These are phyloP conservation scores for Phaffia tasmanica DNA, from an alignment of 768 basidiomycete genomes.

Conservation along the genomic window DNA sequence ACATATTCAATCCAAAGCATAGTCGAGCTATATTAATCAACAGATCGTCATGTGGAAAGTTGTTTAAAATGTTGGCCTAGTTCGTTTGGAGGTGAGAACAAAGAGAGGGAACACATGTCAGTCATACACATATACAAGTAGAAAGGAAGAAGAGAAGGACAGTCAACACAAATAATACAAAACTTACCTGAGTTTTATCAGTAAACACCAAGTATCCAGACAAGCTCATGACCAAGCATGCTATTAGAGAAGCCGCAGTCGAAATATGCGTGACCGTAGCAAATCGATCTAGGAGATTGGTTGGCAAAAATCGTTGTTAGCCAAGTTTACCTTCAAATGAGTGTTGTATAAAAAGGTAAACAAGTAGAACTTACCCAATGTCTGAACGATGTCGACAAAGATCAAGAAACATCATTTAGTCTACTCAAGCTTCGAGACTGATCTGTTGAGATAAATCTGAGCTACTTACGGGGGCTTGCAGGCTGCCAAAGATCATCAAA, in stretches of 20 bases:
- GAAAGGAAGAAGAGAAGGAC: not conserved
- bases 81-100: not conserved
- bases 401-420: not conserved
- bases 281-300: slow-evolving; percentile 43
- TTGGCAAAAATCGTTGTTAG: not conserved
- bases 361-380: slow-evolving; percentile 43
- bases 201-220: slow-evolving; percentile 53
- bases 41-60: slow-evolving; percentile 73
- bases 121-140: not conserved
- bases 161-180: slow-evolving; percentile 48
- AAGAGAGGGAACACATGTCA: not conserved
- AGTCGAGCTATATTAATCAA: slow-evolving; percentile 91
- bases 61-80: slow-evolving; percentile 90
- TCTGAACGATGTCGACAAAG: not conserved
- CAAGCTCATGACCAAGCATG: slow-evolving; percentile 73
- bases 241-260: slow-evolving; percentile 66
- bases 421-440: slow-evolving; percentile 41
- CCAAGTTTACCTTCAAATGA: no score
- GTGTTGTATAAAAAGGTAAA: not conserved
- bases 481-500: slow-evolving; percentile 84
- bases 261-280: slow-evolving; percentile 85
- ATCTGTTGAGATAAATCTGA: slow-evolving; percentile 33
- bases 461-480: slow-evolving; percentile 60
- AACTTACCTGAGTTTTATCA: slow-evolving; percentile 24
- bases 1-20: slow-evolving; percentile 68